Base-by-base conservation (phyloP, 176 grass and related monocot genomes). In the Avena atlantica region DNA sequence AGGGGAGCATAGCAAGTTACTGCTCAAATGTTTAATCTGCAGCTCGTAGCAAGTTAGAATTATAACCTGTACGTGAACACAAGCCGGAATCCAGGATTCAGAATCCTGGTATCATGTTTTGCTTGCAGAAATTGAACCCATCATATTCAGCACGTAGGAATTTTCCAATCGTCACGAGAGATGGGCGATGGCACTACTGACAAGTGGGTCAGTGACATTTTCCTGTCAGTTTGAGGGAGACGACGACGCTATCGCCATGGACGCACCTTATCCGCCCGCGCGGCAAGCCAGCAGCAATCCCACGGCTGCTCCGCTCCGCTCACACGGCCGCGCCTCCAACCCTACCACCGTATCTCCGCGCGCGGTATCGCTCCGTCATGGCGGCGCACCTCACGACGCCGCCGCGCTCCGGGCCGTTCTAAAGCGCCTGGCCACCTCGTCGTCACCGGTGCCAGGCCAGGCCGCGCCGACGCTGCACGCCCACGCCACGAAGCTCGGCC, bases 341-440 rank as follows among this genome's bases (percentile, higher is more conserved):
- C 9, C 24, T 4, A 2, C 8, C 0, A 55, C 50, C 0, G 74
- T 51, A 17, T 0, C 24, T 19, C 25, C 15, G 0, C 74, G 11
- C 15, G 74, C 74, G 15, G 15, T 49, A 15, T 19, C 74, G 2
- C 25, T 77, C 74, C 50, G 0, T 34, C 25, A 8, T 0, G 0
- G 4, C 25, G 74, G 74, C 74, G 50, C 74, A 55, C 74, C 74
- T 3, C 49, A 77, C 49, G 74, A 77, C 74, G 74, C 74, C 25
- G 15, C 49, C 0, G 50, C 0, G 49, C 74, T 77, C 74, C 74
- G 74, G 50, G 49, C 0, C 14, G 1, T 77, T 11, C 15, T 77
- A 8, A 77, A 77, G 74, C 1, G 49, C 74, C 0, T 77, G 15
- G 25, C 74, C 14, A 11, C 1, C 24, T 3, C 49, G 49, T 6